Percentiles rank a stretch among this genome's conserved stretches.
phyloP scores from a whole-genome alignment of 140 eudicot genomes.

The Cichorium intybus region DNA sequence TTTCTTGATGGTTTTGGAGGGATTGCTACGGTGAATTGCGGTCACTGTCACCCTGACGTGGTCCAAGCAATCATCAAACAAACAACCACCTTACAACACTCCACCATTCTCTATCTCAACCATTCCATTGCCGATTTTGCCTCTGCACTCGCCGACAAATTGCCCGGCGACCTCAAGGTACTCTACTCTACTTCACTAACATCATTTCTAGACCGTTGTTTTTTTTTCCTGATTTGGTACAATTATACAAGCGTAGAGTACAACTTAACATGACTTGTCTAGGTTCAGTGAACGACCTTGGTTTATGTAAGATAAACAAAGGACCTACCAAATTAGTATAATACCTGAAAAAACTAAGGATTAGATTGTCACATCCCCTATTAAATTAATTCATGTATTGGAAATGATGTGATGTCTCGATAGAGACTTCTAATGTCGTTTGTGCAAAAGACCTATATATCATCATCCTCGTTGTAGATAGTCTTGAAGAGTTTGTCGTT shows the following conservation, averaged over 20 bases:
- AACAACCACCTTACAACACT: slow-evolving; percentile 67
- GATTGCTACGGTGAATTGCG: slow-evolving; percentile 83
- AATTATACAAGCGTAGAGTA: neutral
- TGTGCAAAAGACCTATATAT: too few relatives aligned
- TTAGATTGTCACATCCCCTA: slow-evolving; percentile 17
- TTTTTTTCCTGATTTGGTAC: neutral
- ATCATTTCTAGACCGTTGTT: neutral
- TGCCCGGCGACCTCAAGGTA: slow-evolving; percentile 92
- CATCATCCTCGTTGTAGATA: too few relatives aligned
- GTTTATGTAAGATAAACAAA: neutral
- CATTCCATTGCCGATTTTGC: slow-evolving; percentile 82
- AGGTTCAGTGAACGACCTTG: slow-evolving; percentile 29
- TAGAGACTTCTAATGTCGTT: too few relatives aligned
- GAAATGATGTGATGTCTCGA: too few relatives aligned
- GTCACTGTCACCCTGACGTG: slow-evolving; percentile 94
- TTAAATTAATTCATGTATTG: too few relatives aligned
- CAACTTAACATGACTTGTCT: slow-evolving; percentile 11
- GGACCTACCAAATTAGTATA: slow-evolving; percentile 23
- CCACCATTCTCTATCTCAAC: slow-evolving; percentile 78
- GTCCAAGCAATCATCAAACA: slow-evolving; percentile 72
- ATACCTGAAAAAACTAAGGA: neutral
- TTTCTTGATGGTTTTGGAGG: slow-evolving; percentile 88
- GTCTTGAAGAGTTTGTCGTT: too few relatives aligned
- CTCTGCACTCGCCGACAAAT: slow-evolving; percentile 71
- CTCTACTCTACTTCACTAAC: neutral